Evolutionary conservation across 495 filamentous ascomycete genomes (phyloP), one percentile per base, ranked within the genome.

Genomic region (Talaromyces proteolyticus): DNA sequence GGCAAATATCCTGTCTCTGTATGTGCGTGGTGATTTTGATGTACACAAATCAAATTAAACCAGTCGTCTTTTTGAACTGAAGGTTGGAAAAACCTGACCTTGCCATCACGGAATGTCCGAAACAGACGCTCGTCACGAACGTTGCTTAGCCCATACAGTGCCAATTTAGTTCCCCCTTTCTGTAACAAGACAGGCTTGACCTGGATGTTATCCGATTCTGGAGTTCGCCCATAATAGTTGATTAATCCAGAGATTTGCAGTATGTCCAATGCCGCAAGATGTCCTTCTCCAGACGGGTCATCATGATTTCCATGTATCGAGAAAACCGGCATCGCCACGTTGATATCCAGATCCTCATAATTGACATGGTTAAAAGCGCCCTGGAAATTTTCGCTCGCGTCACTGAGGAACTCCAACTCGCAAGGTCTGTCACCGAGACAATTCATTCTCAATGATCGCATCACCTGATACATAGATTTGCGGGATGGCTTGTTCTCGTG

Each of bases 261-360:
- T 6, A 99, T 63, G 65, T 99, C 93, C 12, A 99, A 75, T 12
- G 91, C 88, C 51, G 92, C 91, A 45, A 86, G 80, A 64, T 91
- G 87, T 20, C 91, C 94, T 54, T 95, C 90, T 6, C 94, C 93
- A 39, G 89, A 89, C 1, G 93, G 93, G 65, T 99, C 93, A 60
- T 99, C 93, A 69, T 99, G 93, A 62, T 99, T 99, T 23, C 93
- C 93, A 59, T 99, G 93, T 44, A 99, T 99, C 1, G 91, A 95
- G 61, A 99, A 99, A 26, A 99, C 89, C 0, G 93, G 93, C 41
- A 96, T 96, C 11, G 91, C 90, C 53, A 99, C 84, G 57, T 99
- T 99, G 60, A 99, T 96, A 61, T 99, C 91, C 19, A 91, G 81
- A 57, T 99, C 93, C 61, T 96, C 88, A 60, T 97, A 99, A 65